A percentile compares a stretch with the other conserved stretches of the same genome.
phyloP scores from a whole-genome alignment of 176 grass and related monocot species.

The Alopecurus myosuroides region DNA sequence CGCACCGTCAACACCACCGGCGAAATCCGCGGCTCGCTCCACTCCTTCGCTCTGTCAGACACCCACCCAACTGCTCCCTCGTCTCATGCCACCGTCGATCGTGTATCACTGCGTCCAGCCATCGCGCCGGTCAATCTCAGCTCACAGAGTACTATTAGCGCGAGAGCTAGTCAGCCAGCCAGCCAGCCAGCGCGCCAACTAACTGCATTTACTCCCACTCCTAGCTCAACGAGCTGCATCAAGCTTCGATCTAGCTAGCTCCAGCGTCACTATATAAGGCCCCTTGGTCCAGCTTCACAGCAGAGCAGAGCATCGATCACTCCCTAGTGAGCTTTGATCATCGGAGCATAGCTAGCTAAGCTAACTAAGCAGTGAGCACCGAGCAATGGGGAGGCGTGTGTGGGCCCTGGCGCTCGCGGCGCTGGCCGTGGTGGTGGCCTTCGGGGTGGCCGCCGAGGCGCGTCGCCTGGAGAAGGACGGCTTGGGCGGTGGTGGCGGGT shows the following conservation, averaged over 20 bases:
- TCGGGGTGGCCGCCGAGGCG: slow-evolving; percentile 6
- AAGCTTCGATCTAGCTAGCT: background rate
- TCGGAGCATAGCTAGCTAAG: background rate
- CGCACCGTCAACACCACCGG: slow-evolving; percentile 12
- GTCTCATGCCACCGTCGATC: background rate
- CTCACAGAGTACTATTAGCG: background rate
- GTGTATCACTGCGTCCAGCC: background rate
- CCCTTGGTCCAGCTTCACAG: background rate
- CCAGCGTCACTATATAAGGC: slow-evolving; percentile 9
- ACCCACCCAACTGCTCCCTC: background rate
- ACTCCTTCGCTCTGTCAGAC: background rate
- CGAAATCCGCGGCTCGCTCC: background rate
- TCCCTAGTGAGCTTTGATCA: background rate
- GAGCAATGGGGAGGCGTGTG: slow-evolving; percentile 4
- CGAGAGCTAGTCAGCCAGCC: background rate
- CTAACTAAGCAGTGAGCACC: background rate
- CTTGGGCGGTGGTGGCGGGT: slow-evolving; percentile 6
- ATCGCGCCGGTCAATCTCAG: background rate
- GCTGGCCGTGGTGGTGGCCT: slow-evolving; percentile 11
- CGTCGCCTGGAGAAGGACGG: slow-evolving; percentile 37
- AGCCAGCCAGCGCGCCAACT: background rate
- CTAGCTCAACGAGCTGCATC: background rate
- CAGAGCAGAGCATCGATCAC: background rate
- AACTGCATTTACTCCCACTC: background rate
- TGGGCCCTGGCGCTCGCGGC: background rate